A percentile compares a stretch with the other conserved stretches of the same genome.
Conservation (phyloP, 75 land plant genomes). For the Picea sitchensis region DNA sequence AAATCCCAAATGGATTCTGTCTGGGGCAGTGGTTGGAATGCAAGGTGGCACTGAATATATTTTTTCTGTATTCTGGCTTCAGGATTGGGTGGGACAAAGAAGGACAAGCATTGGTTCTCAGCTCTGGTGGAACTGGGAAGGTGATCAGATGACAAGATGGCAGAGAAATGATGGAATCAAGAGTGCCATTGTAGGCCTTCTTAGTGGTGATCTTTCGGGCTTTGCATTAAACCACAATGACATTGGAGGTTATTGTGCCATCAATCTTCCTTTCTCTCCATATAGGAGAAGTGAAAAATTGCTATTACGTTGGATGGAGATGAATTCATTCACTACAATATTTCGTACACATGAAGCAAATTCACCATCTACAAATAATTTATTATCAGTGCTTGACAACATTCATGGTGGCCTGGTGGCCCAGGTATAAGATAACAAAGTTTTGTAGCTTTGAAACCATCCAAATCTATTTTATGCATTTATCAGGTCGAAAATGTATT, state of each 20-base stretch:
- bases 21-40: slow-evolving; percentile 91
- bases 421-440: too few relatives aligned
- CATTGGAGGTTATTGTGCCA: slow-evolving; percentile 68
- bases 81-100: slow-evolving; percentile 96
- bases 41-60: slow-evolving; percentile 85
- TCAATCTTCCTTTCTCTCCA: slow-evolving; percentile 56
- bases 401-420: too few relatives aligned
- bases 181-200: slow-evolving; percentile 80
- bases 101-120: slow-evolving; percentile 82
- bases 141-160: slow-evolving; percentile 98
- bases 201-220: slow-evolving; percentile 82
- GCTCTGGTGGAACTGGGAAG: slow-evolving; percentile 99
- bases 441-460: too few relatives aligned
- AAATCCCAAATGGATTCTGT: slow-evolving; percentile 87
- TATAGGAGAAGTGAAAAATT: slow-evolving; percentile 78
- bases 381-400: too few relatives aligned
- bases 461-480: too few relatives aligned
- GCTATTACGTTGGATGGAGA: slow-evolving; percentile 81
- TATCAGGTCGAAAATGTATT: too few relatives aligned
- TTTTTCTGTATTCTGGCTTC: slow-evolving; percentile 86
- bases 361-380: too few relatives aligned
- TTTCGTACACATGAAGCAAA: slow-evolving; percentile 85
- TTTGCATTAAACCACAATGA: slow-evolving; percentile 45
- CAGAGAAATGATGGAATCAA: slow-evolving; percentile 90
- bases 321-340: slow-evolving; percentile 78